A percentile compares a stretch with the other conserved stretches of the same genome.
Evolutionary conservation across 345 rosid species (phyloP).

Genomic region (Murraya paniculata): DNA sequence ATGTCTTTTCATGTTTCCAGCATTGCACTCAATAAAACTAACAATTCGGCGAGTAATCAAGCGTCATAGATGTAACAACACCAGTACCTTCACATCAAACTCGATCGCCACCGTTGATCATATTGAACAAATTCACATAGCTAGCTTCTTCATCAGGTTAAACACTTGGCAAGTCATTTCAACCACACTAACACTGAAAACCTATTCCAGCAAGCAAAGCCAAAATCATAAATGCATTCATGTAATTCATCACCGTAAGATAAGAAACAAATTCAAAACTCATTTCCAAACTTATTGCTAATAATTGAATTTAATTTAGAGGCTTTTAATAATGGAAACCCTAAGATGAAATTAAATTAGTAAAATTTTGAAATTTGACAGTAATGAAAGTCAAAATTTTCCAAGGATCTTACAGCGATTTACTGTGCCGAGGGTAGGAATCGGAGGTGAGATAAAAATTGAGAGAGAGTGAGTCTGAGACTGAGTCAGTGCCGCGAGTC

Average conservation of each 20-base stretch:
- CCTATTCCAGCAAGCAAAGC: not conserved
- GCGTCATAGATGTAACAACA: not conserved
- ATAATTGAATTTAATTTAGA: not conserved
- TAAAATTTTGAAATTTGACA: not conserved
- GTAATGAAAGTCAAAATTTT: not conserved
- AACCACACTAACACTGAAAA: not conserved
- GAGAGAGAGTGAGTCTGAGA: conserved; percentile 17
- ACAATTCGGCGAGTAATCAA: not conserved
- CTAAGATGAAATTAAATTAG: conserved; percentile 18
- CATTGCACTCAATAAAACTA: not conserved
- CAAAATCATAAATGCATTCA: not conserved
- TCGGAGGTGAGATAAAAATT: conserved; percentile 20
- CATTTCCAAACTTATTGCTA: not conserved
- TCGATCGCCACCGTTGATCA: conserved; percentile 5
- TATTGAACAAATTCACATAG: not conserved
- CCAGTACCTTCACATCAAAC: conserved; percentile 26
- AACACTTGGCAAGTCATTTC: conserved; percentile 4
- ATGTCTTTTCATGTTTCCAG: not conserved
- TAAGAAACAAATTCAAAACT: not conserved
- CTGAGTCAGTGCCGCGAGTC: conserved; percentile 28
- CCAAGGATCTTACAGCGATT: conserved; percentile 27
- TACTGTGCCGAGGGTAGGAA: conserved; percentile 5
- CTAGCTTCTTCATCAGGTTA: conserved; percentile 1
- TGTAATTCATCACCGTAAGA: not conserved
- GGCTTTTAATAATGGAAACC: conserved; percentile 18